phyloP scores from a whole-genome alignment of 805 yeast species.

The Yarrowia sp. region DNA sequence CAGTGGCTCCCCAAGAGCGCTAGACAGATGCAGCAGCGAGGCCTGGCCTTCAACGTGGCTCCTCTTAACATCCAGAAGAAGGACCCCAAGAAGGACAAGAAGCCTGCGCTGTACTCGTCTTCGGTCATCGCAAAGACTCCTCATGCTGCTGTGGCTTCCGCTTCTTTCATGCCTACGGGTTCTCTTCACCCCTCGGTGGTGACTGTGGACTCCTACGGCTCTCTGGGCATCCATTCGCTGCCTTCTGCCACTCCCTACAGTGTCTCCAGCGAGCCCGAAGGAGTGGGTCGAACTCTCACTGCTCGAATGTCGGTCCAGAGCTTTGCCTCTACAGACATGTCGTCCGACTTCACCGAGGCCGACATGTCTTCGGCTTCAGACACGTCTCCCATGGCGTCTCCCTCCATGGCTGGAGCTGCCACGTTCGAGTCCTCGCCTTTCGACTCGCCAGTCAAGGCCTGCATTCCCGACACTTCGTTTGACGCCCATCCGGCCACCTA shows the following conservation, averaged over 20 bases:
- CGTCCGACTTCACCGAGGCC: conserved; percentile 24
- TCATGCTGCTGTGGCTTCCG: conserved; percentile 11
- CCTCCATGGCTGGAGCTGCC: background rate
- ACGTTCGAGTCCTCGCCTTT: background rate
- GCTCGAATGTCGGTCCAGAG: conserved; percentile 31
- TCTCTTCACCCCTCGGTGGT: conserved; percentile 29
- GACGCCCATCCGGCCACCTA: conserved; percentile 18
- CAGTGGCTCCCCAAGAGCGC: conserved; percentile 24
- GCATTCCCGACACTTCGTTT: background rate
- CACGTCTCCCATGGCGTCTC: conserved; percentile 17
- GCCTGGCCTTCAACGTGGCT: conserved; percentile 26
- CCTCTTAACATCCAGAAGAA: conserved; percentile 35
- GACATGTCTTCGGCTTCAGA: conserved; percentile 32
- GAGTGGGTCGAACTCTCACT: background rate
- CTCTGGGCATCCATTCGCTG: conserved; percentile 21
- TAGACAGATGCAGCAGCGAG: conserved; percentile 24
- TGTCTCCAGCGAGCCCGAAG: background rate
- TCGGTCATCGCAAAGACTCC: conserved; percentile 22
- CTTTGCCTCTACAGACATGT: conserved; percentile 36
- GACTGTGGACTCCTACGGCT: conserved; percentile 28
- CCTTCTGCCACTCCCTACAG: conserved; percentile 21
- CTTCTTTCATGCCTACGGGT: conserved; percentile 28
- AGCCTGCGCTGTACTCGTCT: conserved; percentile 15
- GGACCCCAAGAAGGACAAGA: conserved; percentile 10
- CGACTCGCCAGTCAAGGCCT: background rate